Conservation (phyloP, 371 early-diverging fungal genomes). For the Lichtheimia ramosa region DNA sequence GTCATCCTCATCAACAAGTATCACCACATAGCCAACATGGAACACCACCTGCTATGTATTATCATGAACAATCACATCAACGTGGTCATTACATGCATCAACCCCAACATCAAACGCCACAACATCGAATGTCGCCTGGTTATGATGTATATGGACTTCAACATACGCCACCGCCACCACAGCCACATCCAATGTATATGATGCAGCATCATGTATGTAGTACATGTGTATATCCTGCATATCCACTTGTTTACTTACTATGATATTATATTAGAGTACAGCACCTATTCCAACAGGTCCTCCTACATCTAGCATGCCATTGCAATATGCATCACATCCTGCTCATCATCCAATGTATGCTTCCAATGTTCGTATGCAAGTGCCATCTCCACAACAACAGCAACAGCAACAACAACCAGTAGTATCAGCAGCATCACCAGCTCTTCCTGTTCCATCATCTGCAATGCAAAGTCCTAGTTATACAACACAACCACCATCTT, state of each 20-base stretch:
- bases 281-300: not conserved
- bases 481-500: no score
- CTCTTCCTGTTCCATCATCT: no score
- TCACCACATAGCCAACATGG: not conserved
- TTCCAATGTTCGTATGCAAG: no score
- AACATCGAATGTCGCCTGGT: constrained; percentile 4
- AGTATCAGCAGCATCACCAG: no score
- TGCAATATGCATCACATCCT: not conserved
- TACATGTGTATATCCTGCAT: constrained; percentile 7
- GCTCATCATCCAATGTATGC: no score
- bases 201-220: not conserved
- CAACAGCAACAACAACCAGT: no score
- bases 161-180: constrained; percentile 6
- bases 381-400: no score
- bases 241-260: not conserved
- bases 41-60: constrained; percentile 14
- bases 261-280: not conserved
- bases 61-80: constrained; percentile 16
- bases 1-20: no score
- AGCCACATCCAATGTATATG: constrained; percentile 9
- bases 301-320: constrained; percentile 12
- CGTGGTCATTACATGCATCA: constrained; percentile 1
- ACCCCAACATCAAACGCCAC: constrained; percentile 11
- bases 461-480: no score
- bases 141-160: constrained; percentile 41